Conservation (phyloP, 2,329 filamentous ascomycete genomes). For the Cyphellophora europaea region DNA sequence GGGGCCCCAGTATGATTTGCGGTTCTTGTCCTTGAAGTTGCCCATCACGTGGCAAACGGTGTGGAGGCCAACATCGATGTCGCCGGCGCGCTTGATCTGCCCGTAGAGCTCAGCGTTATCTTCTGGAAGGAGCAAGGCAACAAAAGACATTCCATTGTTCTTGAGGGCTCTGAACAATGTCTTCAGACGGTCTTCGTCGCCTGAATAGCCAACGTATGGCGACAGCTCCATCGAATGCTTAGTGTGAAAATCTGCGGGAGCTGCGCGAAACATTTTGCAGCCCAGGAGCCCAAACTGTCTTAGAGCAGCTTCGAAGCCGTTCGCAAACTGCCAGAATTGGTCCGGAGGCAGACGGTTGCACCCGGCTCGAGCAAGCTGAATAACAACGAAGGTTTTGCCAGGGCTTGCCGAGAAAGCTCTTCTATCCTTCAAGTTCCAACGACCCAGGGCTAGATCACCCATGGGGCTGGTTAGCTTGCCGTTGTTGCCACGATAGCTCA, state of each 20-base stretch:
- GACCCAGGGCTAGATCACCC: neutral
- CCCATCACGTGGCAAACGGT: conserved; percentile 51
- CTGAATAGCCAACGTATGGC: neutral
- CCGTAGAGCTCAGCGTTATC: conserved; percentile 50
- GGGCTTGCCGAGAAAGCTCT: neutral
- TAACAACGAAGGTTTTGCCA: conserved; percentile 4
- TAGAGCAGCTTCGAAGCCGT: neutral
- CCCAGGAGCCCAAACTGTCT: neutral
- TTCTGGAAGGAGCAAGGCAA: conserved; percentile 51
- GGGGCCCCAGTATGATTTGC: no score
- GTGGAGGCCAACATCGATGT: conserved; percentile 48
- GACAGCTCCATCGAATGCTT: neutral
- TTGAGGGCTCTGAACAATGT: conserved; percentile 2
- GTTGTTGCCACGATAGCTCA: conserved; percentile 2
- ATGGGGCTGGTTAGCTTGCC: neutral
- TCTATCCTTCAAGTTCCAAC: conserved; percentile 3
- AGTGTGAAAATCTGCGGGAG: neutral
- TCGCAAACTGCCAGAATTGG: neutral
- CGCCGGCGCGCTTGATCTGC: conserved; percentile 57
- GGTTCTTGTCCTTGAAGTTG: conserved; percentile 26
- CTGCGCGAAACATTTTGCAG: neutral
- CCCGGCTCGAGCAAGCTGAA: neutral
- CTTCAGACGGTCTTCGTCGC: neutral
- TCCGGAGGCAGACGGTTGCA: neutral
- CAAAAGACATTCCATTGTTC: conserved; percentile 22